Base-by-base conservation (phyloP, 129 eudicot genomes). In the Daucus carota region DNA sequence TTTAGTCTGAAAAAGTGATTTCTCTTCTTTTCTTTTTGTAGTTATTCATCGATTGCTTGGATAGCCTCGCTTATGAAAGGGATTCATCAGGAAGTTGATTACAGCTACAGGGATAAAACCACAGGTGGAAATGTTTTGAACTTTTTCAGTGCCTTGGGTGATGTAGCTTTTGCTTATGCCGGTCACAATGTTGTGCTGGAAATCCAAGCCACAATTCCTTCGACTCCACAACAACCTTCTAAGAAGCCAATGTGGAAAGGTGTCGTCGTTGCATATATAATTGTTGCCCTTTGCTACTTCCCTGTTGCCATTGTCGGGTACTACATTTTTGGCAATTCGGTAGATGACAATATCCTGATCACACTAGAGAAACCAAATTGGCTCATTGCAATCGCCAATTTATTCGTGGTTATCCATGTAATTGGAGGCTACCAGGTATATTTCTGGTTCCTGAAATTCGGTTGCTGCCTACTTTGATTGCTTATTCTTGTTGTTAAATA, bases 201-300 rank as follows among this genome's bases (percentile, higher is more conserved):
- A 63, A 63, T 63, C 38, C 70, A 63, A 32, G 70, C 70, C 70
- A 63, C 70, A 5, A 63, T 63, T 12, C 70, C 70, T 63, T 63
- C 70, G 0, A 63, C 70, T 63, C 70, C 70, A 11, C 9, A 63
- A 63, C 3, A 14, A 0, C 70, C 70, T 63, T 63, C 70, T 63
- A 63, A 63, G 70, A 63, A 63, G 38, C 70, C 70, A 63, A 63
- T 63, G 70, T 63, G 70, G 70, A 63, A 63, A 63, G 70, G 70
- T 29, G 70, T 63, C 3, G 20, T 63, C 11, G 70, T 63, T 31
- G 70, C 70, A 31, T 63, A 63, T 63, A 31, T 63, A 3, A 32
- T 63, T 63, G 70, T 63, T 63, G 70, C 70, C 40, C 0, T 63
- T 16, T 63, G 70, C 38, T 63, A 63, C 70, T 63, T 63, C 70